These are phyloP conservation scores for Eurotiales sp. DNA, from an alignment of 2,329 filamentous ascomycete species.

Conservation along the genomic window DNA sequence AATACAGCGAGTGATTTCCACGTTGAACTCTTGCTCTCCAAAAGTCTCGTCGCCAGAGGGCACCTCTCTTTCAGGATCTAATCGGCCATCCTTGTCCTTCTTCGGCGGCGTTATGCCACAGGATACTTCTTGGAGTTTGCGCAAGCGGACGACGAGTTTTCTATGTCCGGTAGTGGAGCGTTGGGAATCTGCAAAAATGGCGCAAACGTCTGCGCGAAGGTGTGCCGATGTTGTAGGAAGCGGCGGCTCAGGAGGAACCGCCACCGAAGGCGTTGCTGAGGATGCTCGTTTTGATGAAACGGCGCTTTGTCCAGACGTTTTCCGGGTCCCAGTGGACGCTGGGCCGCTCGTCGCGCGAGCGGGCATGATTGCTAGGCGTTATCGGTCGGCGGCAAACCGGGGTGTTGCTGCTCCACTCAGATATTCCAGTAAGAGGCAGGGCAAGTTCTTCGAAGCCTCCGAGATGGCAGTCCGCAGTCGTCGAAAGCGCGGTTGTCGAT, in stretches of 20 bases:
- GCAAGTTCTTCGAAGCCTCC: too few relatives aligned
- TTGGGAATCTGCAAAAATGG: constrained; percentile 77
- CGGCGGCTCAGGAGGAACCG: constrained; percentile 61
- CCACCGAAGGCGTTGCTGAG: constrained; percentile 35
- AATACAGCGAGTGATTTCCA: constrained; percentile 78
- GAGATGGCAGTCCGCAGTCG: neutral
- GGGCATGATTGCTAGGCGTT: constrained; percentile 35
- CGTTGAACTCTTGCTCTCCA: constrained; percentile 81
- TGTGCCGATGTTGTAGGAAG: constrained; percentile 43
- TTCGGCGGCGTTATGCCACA: constrained; percentile 50
- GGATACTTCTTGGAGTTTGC: constrained; percentile 87
- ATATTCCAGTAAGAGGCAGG: too few relatives aligned
- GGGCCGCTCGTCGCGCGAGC: constrained; percentile 38
- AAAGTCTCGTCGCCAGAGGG: constrained; percentile 59
- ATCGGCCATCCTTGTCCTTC: constrained; percentile 45
- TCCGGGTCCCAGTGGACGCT: constrained; percentile 33
- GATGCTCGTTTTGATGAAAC: constrained; percentile 84
- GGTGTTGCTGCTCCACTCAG: too few relatives aligned
- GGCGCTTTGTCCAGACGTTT: constrained; percentile 61
- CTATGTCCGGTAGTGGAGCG: constrained; percentile 84
- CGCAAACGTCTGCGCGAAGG: constrained; percentile 69
- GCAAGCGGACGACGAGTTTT: constrained; percentile 80
- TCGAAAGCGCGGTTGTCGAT: neutral
- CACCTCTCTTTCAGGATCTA: constrained; percentile 48
- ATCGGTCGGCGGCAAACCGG: too few relatives aligned